phyloP scores from a whole-genome alignment of 352 stramenopile species.

The Phytopythium helicoides region DNA sequence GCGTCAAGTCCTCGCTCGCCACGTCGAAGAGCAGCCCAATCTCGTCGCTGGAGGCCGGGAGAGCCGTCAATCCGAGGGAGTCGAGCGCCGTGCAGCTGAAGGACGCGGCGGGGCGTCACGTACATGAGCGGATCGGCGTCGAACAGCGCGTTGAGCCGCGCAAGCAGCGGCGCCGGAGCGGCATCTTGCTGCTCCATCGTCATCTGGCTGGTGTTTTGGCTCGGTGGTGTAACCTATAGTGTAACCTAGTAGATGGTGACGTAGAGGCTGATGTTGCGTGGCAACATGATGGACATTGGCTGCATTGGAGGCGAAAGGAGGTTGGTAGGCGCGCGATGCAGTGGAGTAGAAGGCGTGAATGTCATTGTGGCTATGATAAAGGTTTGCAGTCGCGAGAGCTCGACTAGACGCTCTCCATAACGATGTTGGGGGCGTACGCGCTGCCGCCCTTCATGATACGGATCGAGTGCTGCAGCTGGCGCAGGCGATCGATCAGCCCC shows the following conservation, averaged over 20 bases:
- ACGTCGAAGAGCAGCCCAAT: conserved; percentile 67
- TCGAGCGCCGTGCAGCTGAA: background rate
- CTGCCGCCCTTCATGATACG: conserved; percentile 66
- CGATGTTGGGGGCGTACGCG: conserved; percentile 48
- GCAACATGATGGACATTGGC: too few species aligned
- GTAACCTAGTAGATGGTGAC: too few species aligned
- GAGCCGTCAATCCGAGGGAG: conserved; percentile 1
- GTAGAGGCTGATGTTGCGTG: too few species aligned
- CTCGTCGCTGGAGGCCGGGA: conserved; percentile 47
- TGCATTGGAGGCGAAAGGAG: too few species aligned
- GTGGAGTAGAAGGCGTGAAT: too few species aligned
- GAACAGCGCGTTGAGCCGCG: conserved; percentile 46
- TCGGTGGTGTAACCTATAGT: too few species aligned
- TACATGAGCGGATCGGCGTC: conserved; percentile 68
- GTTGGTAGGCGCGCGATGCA: conserved; percentile 2
- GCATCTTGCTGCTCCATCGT: too few species aligned
- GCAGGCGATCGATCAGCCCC: conserved; percentile 74
- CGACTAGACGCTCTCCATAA: conserved; percentile 77
- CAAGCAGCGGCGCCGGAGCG: conserved; percentile 22
- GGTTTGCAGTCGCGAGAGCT: background rate
- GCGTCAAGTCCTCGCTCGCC: conserved; percentile 37
- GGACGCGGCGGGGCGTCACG: background rate
- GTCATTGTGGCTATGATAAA: too few species aligned
- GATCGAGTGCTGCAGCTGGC: conserved; percentile 76
- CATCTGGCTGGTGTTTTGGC: too few species aligned